Evolutionary conservation across 108 stramenopile genomes (phyloP), one percentile per base, ranked within the genome.

Genomic region (Nitzschia putrida): DNA sequence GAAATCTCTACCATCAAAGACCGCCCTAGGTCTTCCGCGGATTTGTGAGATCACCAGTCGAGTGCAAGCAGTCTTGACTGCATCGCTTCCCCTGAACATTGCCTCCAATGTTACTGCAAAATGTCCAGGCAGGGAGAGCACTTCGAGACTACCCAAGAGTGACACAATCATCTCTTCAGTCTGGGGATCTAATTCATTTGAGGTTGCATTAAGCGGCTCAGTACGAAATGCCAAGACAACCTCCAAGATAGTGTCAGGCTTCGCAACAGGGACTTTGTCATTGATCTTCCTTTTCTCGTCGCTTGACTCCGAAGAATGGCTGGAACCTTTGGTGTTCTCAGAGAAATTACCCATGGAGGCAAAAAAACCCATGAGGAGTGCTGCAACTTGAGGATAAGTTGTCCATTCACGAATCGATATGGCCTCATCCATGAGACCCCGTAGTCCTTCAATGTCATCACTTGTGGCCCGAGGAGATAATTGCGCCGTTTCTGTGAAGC

Each of bases 1-100:
- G 61, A 83, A 91, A 8, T 88, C 90, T 41, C 83, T 71, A 20
- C 87, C 89, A 65, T 88, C 89, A 64, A 87, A 84, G 6, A 81
- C 81, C 25, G 80, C 82, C 16, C 83, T 69, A 3, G 86, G 82
- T 13, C 87, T 80, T 29, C 80, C 83, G 60, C 74, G 66, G 26
- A 91, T 71, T 64, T 91, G 90, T 23, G 87, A 85, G 12, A 78
- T 44, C 10, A 91, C 74, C 22, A 91, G 66, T 53, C 53, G 63
- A 7, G 84, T 73, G 26, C 79, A 82, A 8, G 82, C 78, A 38
- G 43, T 52, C 51, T 78, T 83, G 13, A 78, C 47, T 16, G 61
- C 43, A 24, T 71, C 72, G 21, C 69, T 72, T 25, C 73, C 59
- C 0, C 64, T 53, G 23, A 91, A 66, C 21, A 84, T 63, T 24